A percentile compares a stretch with the other conserved stretches of the same genome.
Conservation (phyloP, 2,329 filamentous ascomycete species). For the Beauveria sp. region DNA sequence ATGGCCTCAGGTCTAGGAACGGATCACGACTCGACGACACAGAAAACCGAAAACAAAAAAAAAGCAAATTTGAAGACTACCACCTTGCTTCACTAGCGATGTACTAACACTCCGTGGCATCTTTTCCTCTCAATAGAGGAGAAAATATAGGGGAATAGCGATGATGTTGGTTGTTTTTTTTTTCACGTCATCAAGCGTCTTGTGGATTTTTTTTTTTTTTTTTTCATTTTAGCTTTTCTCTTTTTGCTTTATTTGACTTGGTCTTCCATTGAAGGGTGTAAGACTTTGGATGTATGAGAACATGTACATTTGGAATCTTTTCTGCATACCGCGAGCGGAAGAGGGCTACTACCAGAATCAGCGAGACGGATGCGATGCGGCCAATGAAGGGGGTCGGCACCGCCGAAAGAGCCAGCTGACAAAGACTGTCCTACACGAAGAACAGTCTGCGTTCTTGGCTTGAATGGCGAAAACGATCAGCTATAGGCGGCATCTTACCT, state of each 20-base stretch:
- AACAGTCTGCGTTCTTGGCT: neutral
- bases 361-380: neutral
- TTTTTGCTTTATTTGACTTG: neutral
- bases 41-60: neutral
- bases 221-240: neutral
- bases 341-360: neutral
- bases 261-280: conserved; percentile 12
- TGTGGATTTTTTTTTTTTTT: neutral
- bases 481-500: neutral
- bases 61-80: neutral
- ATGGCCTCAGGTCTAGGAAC: conserved; percentile 45
- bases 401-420: neutral
- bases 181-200: conserved; percentile 2
- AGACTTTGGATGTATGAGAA: conserved; percentile 12
- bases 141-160: neutral
- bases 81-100: conserved; percentile 3
- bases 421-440: neutral
- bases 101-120: neutral
- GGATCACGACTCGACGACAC: neutral
- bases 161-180: conserved; percentile 2
- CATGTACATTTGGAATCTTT: conserved; percentile 7
- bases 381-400: neutral
- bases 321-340: conserved; percentile 5
- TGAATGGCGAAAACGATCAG: neutral
- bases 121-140: neutral